Base-by-base conservation (phyloP, 345 rosid species). In the Populus pruinosa region DNA sequence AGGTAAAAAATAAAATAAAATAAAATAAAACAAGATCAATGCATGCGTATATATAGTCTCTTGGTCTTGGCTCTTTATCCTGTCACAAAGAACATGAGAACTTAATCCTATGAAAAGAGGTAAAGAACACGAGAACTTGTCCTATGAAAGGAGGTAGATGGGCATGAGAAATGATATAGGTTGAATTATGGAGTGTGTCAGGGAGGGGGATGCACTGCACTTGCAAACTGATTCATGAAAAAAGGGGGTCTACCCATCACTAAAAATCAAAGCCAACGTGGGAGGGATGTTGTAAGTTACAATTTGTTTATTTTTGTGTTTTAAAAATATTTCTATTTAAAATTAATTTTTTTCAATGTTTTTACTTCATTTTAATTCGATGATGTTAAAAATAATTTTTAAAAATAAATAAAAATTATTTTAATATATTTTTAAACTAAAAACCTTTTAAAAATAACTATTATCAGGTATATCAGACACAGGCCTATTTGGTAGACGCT, bases 21-120 rank as follows among this genome's bases (percentile, higher is more conserved):
- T n/a, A n/a, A n/a, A 8, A 8, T 9, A 38, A 5, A 38, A 5
- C 41, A 25, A 25, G 29, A 27, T 27, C 29, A 27, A 27, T 27
- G 29, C 29, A 27, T 27, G 29, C 29, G 29, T 27, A 27, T 27
- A 27, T 27, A 27, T 27, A 27, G 1, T 27, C 29, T 27, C 29
- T 39, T 39, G 43, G 43, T 8, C 43, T 39, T 6, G 10, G 2
- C 1, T 47, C 50, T 14, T 13, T 14, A 80, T 80, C 82, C 84
- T 83, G 87, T 81, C 88, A 85, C 88, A 69, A 69, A 79, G 92
- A 89, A 90, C 92, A 87, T 86, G 95, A 87, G 90, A 87, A 83
- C 85, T 89, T 89, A 91, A 91, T 90, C 98, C 85, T 29, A 23
- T 87, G 94, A 87, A 89, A 62, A 56, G 76, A 33, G 72, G 69